A percentile compares a stretch with the other conserved stretches of the same genome.
Conservation (phyloP, 106 monocot genomes). For the Iris macrosiphon region DNA sequence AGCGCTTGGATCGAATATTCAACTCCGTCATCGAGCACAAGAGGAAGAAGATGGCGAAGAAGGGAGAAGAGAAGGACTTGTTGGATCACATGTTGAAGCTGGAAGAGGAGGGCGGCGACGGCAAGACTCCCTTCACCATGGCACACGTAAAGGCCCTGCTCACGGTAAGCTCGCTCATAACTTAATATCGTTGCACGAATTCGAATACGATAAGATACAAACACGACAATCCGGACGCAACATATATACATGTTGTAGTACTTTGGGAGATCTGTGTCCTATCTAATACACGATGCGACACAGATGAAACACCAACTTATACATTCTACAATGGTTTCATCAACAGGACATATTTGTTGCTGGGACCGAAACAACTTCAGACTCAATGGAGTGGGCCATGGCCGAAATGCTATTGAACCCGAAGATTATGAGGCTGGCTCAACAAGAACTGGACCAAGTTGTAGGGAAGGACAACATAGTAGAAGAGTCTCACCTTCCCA, state of each 20-base stretch:
- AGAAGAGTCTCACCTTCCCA: conserved; percentile 5
- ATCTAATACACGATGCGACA: no score
- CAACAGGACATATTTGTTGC: conserved; percentile 16
- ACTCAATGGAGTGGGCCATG: conserved; percentile 12
- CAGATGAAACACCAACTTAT: no score
- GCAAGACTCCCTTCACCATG: conserved; percentile 37
- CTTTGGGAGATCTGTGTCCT: no score
- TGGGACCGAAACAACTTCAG: conserved; percentile 14
- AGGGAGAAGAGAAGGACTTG: conserved; percentile 28
- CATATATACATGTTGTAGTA: no score
- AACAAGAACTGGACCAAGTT: conserved; percentile 8
- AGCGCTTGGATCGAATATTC: conserved; percentile 29
- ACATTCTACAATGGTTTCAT: no score
- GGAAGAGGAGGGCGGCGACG: conserved; percentile 20
- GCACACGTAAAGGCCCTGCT: conserved; percentile 51
- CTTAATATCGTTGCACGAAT: background rate
- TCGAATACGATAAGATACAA: no score
- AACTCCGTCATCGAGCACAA: conserved; percentile 29
- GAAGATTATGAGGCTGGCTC: conserved; percentile 7
- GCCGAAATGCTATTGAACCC: conserved; percentile 17
- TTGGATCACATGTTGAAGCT: conserved; percentile 43
- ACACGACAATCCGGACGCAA: no score
- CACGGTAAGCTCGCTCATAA: conserved; percentile 27
- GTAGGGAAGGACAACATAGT: conserved; percentile 8
- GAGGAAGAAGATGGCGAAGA: background rate